A percentile compares a stretch with the other conserved stretches of the same genome.
These are phyloP conservation scores for Fusarium bactridioides DNA, from an alignment of 2,329 filamentous ascomycete species.

Conservation along the genomic window DNA sequence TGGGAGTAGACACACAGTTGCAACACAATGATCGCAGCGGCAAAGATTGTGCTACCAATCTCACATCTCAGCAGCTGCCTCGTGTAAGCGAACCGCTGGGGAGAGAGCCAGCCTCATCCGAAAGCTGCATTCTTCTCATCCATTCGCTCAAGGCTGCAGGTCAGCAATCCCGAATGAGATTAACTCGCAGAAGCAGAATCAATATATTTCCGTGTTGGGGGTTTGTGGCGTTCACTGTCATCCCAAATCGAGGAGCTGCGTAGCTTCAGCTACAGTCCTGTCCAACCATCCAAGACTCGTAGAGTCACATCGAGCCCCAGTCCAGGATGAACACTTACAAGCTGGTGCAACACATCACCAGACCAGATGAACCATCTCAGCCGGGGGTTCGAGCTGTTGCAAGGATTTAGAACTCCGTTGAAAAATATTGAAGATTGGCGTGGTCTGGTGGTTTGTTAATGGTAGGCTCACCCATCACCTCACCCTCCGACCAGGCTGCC, in stretches of 20 bases:
- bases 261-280: slow-evolving; percentile 15
- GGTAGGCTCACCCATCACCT: slow-evolving; percentile 40
- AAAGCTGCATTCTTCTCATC: slow-evolving; percentile 13
- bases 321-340: not conserved
- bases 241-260: slow-evolving; percentile 11
- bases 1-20: not conserved
- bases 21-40: not conserved
- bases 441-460: slow-evolving; percentile 35
- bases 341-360: slow-evolving; percentile 19
- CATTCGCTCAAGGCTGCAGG: slow-evolving; percentile 24
- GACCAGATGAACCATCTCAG: slow-evolving; percentile 31
- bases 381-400: slow-evolving; percentile 27
- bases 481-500: slow-evolving; percentile 29
- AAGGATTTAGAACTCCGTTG: slow-evolving; percentile 20
- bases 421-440: slow-evolving; percentile 25
- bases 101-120: slow-evolving; percentile 16
- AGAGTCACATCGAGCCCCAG: slow-evolving; percentile 19
- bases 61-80: slow-evolving; percentile 20
- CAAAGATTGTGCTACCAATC: slow-evolving; percentile 13
- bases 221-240: slow-evolving; percentile 8
- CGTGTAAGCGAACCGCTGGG: slow-evolving; percentile 11
- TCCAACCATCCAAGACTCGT: slow-evolving; percentile 22
- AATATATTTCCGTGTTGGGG: slow-evolving; percentile 16
- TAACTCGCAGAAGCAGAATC: slow-evolving; percentile 9
- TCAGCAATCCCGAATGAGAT: slow-evolving; percentile 34